Percentiles rank a stretch among this genome's conserved stretches.
Conservation (phyloP, 2,329 filamentous ascomycete genomes). For the Hortaea werneckii region DNA sequence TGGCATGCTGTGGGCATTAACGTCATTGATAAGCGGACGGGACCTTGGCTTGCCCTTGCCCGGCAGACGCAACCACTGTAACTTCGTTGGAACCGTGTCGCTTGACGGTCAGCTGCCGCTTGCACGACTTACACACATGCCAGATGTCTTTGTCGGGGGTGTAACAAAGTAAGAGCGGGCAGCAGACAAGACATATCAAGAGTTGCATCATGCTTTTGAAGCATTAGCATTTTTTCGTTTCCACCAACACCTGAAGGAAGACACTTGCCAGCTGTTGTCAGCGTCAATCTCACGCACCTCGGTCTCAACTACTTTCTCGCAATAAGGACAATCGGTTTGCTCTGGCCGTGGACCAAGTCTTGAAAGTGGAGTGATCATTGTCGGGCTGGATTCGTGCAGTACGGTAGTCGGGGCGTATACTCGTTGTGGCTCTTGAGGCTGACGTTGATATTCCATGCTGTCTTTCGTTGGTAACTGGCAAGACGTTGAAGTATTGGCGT, state of each 20-base stretch:
- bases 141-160: not conserved
- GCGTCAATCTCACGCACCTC: not conserved
- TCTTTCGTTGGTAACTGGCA: too few species aligned
- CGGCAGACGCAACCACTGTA: too few species aligned
- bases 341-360: not conserved
- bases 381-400: not conserved
- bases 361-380: not conserved
- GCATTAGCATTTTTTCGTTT: not conserved
- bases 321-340: not conserved
- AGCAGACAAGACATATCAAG: slow-evolving; percentile 1
- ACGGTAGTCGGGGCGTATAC: not conserved
- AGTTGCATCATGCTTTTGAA: not conserved
- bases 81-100: too few species aligned
- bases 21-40: too few species aligned
- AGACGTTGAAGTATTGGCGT: too few species aligned
- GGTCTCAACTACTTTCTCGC: not conserved
- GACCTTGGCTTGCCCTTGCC: too few species aligned
- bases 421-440: not conserved
- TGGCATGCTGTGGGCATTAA: too few species aligned
- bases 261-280: not conserved
- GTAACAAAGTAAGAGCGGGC: not conserved
- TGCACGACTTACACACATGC: not conserved
- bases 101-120: not conserved
- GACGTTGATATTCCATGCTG: not conserved
- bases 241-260: not conserved